A percentile compares a stretch with the other conserved stretches of the same genome.
Evolutionary conservation across 1,284 basidiomycete genomes (phyloP).

Genomic region (Cystobasidium sp.): DNA sequence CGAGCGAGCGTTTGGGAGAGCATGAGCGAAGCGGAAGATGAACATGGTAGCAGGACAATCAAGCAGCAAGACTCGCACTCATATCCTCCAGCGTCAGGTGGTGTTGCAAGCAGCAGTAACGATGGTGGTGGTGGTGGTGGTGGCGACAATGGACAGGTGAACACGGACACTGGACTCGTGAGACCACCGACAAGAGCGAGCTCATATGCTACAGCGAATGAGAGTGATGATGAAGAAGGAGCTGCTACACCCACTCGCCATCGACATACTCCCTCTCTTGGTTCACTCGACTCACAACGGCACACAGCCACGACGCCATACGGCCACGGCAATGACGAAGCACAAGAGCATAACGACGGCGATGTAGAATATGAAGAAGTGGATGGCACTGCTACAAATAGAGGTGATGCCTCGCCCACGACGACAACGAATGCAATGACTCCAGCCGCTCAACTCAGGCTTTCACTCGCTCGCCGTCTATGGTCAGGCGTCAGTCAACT

Average conservation of each 20-base stretch:
- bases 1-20: too few species aligned
- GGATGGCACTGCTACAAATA: too few species aligned
- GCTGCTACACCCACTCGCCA: neutral
- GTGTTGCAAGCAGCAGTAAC: neutral
- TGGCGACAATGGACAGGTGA: neutral
- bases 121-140: neutral
- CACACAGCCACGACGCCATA: neutral
- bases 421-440: slow-evolving; percentile 19
- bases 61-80: neutral
- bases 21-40: too few species aligned
- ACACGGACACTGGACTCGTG: neutral
- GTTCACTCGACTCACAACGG: slow-evolving; percentile 1
- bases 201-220: slow-evolving; percentile 26
- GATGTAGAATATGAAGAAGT: neutral
- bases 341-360: slow-evolving; percentile 8
- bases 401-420: neutral
- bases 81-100: slow-evolving; percentile 2
- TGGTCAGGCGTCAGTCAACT: slow-evolving; percentile 29
- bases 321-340: neutral
- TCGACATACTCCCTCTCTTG: neutral
- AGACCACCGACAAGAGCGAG: slow-evolving; percentile 21
- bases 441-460: slow-evolving; percentile 33
- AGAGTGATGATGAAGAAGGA: slow-evolving; percentile 8
- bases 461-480: slow-evolving; percentile 26
- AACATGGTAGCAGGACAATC: too few species aligned